Conservation (phyloP, 208 protist species). For the Trypanosoma vivax region DNA sequence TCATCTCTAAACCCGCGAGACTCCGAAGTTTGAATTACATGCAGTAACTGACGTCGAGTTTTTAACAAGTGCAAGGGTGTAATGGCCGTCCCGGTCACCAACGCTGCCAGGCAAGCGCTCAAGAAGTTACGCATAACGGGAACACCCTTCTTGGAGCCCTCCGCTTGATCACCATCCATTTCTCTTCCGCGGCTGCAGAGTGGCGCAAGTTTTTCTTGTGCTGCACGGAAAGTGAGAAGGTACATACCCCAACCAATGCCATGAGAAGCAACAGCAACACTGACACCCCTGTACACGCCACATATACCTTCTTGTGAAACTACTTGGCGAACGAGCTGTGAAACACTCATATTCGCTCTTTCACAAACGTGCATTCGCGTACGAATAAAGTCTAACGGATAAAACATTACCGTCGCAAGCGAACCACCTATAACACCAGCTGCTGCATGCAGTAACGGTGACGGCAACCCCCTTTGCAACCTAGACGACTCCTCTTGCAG, state of each 20-base stretch:
- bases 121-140: conserved; percentile 38
- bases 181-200: neutral
- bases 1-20: conserved; percentile 13
- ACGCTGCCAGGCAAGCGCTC: conserved; percentile 55
- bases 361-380: conserved; percentile 78
- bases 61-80: conserved; percentile 77
- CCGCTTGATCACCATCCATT: neutral
- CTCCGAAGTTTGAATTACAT: conserved; percentile 12
- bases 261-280: conserved; percentile 58
- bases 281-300: conserved; percentile 75
- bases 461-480: neutral
- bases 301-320: conserved; percentile 49
- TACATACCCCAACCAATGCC: conserved; percentile 78
- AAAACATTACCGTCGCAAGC: conserved; percentile 68
- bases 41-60: conserved; percentile 69
- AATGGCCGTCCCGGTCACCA: conserved; percentile 51
- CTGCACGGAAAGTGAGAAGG: conserved; percentile 59
- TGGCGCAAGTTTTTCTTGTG: conserved; percentile 34
- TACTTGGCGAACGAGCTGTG: conserved; percentile 45
- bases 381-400: conserved; percentile 79
- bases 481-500: neutral
- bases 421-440: conserved; percentile 65
- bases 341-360: conserved; percentile 28
- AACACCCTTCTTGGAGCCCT: neutral
- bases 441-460: conserved; percentile 62